Evolutionary conservation across 768 basidiomycete species (phyloP).

Genomic region (Pisolithus microcarpus): DNA sequence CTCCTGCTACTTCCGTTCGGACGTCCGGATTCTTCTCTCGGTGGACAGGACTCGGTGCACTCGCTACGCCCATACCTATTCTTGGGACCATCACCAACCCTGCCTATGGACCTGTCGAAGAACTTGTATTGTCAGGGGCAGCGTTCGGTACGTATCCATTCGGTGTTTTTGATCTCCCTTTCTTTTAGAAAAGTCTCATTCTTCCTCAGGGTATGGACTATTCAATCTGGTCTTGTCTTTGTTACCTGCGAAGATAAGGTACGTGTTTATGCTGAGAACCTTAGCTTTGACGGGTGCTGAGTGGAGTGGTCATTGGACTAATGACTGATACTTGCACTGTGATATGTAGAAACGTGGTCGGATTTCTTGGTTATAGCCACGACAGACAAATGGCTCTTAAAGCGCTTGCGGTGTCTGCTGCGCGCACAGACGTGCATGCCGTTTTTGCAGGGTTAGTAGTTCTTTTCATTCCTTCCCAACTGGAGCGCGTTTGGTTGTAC

Average conservation of each 20-base stretch:
- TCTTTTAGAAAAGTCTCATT: background rate
- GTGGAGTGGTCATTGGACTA: background rate
- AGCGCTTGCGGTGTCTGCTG: conserved; percentile 62
- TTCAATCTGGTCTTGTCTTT: conserved; percentile 79
- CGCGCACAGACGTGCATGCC: conserved; percentile 62
- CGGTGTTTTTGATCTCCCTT: conserved; percentile 10
- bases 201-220: conserved; percentile 43
- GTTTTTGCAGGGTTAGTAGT: conserved; percentile 69
- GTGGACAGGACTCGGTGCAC: conserved; percentile 23
- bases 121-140: conserved; percentile 65
- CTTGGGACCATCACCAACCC: conserved; percentile 16
- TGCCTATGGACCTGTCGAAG: conserved; percentile 56
- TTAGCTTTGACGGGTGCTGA: too few relatives aligned
- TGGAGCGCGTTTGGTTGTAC: background rate
- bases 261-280: conserved; percentile 9
- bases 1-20: conserved; percentile 11
- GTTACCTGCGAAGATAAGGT: conserved; percentile 67
- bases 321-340: background rate
- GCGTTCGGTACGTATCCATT: conserved; percentile 51
- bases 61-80: conserved; percentile 6
- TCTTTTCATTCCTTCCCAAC: background rate
- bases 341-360: conserved; percentile 53
- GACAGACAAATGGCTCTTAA: conserved; percentile 62
- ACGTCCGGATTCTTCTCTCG: conserved; percentile 33
- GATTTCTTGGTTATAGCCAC: conserved; percentile 70